Evolutionary conservation across 768 basidiomycete genomes (phyloP).

Genomic region (Lactarius quietus): DNA sequence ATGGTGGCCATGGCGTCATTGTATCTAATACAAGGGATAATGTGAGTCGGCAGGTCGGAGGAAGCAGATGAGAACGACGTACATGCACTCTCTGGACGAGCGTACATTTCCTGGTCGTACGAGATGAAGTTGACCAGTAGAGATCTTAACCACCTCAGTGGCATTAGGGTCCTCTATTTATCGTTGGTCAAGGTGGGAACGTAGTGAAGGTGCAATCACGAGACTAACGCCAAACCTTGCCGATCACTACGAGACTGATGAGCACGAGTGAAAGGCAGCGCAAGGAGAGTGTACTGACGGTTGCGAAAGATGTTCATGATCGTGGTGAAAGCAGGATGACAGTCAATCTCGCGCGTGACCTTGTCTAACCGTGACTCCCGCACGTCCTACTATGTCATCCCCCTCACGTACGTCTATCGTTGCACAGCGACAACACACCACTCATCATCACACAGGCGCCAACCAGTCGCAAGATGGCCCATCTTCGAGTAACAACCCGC

Average conservation of each 20-base stretch:
- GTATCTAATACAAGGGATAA: slow-evolving; percentile 51
- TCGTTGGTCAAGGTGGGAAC: slow-evolving; percentile 29
- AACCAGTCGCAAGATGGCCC: not conserved
- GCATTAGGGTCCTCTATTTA: slow-evolving; percentile 86
- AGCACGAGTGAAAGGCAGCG: slow-evolving; percentile 24
- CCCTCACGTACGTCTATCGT: slow-evolving; percentile 9
- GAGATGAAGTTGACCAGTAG: slow-evolving; percentile 86
- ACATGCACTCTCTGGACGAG: slow-evolving; percentile 97
- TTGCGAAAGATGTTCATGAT: slow-evolving; percentile 85
- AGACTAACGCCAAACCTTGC: slow-evolving; percentile 91
- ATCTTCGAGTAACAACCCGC: not conserved
- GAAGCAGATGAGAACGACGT: slow-evolving; percentile 33
- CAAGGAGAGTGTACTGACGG: slow-evolving; percentile 45
- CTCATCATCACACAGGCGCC: not conserved
- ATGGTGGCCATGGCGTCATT: slow-evolving; percentile 95
- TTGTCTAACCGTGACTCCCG: not conserved
- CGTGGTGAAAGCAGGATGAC: slow-evolving; percentile 31
- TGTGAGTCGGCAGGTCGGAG: not conserved
- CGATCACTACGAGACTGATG: slow-evolving; percentile 50
- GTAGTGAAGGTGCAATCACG: not conserved
- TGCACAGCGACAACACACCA: not conserved
- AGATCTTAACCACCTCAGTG: slow-evolving; percentile 92
- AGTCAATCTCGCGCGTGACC: slow-evolving; percentile 19
- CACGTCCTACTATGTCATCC: slow-evolving; percentile 12
- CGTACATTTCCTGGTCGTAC: slow-evolving; percentile 89